phyloP scores from a whole-genome alignment of 257 asterid species.

The Capsicum pubescens region DNA sequence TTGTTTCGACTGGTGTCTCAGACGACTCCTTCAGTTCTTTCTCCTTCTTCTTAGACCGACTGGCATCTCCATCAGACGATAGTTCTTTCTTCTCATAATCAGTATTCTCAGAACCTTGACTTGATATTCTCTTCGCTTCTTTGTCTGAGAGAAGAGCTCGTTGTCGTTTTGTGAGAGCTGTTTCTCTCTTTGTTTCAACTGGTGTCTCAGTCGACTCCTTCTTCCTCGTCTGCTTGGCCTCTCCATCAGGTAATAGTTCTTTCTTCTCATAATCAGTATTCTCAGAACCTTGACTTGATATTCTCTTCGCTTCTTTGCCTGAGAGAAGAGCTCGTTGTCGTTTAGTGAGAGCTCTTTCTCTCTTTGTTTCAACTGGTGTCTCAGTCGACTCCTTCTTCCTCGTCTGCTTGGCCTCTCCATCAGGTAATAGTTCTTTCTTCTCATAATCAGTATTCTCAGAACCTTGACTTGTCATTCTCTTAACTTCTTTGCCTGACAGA shows the following conservation, averaged over 20 bases:
- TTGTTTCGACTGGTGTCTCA: slow-evolving; percentile 63
- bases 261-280: too few relatives aligned
- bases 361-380: slow-evolving; percentile 67
- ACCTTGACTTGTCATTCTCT: too few relatives aligned
- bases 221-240: slow-evolving; percentile 51
- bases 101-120: too few relatives aligned
- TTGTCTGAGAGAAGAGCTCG: slow-evolving; percentile 48
- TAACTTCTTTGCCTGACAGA: slow-evolving; percentile 40
- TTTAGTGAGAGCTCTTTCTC: slow-evolving; percentile 74
- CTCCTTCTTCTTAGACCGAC: slow-evolving; percentile 54
- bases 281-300: too few relatives aligned
- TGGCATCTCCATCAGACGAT: slow-evolving; percentile 59
- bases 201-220: slow-evolving; percentile 63
- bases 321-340: slow-evolving; percentile 71
- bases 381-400: slow-evolving; percentile 59
- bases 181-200: slow-evolving; percentile 70
- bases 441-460: too few relatives aligned
- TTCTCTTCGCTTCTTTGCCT: slow-evolving; percentile 32
- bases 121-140: slow-evolving; percentile 27
- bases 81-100: slow-evolving; percentile 27
- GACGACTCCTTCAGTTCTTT: slow-evolving; percentile 62
- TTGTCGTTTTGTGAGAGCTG: slow-evolving; percentile 85
- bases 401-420: slow-evolving; percentile 55
- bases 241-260: slow-evolving; percentile 56
- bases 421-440: slow-evolving; percentile 45